Percentiles rank a stretch among this genome's conserved stretches.
These are phyloP conservation scores for Otatea glauca DNA, from an alignment of 176 grass and related monocot species.

Conservation along the genomic window DNA sequence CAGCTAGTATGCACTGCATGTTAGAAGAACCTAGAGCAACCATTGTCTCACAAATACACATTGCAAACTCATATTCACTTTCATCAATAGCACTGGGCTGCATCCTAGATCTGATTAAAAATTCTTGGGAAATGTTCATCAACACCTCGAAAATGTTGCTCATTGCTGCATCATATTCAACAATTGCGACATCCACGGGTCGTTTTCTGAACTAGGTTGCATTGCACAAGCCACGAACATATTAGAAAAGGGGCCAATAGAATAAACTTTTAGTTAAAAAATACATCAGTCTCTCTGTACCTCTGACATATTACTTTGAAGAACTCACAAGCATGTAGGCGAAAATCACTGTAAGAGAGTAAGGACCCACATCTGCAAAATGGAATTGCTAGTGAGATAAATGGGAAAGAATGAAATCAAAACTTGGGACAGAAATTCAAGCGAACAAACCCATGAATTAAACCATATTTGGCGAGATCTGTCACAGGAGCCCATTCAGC, in stretches of 20 bases:
- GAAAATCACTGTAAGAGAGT: conserved; percentile 88
- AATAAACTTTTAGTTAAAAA: conserved; percentile 32
- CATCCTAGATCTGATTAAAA: conserved; percentile 72
- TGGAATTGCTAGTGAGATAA: conserved; percentile 35
- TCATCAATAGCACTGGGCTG: conserved; percentile 74
- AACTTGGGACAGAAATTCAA: conserved; percentile 27
- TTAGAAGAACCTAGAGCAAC: conserved; percentile 95
- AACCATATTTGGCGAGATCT: conserved; percentile 90
- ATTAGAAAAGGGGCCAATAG: conserved; percentile 27
- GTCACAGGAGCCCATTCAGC: conserved; percentile 95
- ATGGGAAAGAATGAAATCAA: background rate
- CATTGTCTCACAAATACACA: conserved; percentile 87
- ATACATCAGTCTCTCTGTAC: conserved; percentile 48
- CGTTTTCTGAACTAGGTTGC: conserved; percentile 69
- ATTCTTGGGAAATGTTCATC: conserved; percentile 87
- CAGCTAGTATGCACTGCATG: conserved; percentile 86
- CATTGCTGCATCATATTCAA: conserved; percentile 89
- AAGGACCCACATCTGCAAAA: conserved; percentile 80
- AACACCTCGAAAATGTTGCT: conserved; percentile 79
- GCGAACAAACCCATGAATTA: conserved; percentile 81
- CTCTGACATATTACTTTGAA: conserved; percentile 95
- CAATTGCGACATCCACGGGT: conserved; percentile 72
- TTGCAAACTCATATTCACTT: conserved; percentile 79
- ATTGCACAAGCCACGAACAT: conserved; percentile 37
- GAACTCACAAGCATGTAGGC: conserved; percentile 90